Evolutionary conservation across 176 grass and related monocot genomes (phyloP), one percentile per base, ranked within the genome.

Genomic region (Puya raimondii): DNA sequence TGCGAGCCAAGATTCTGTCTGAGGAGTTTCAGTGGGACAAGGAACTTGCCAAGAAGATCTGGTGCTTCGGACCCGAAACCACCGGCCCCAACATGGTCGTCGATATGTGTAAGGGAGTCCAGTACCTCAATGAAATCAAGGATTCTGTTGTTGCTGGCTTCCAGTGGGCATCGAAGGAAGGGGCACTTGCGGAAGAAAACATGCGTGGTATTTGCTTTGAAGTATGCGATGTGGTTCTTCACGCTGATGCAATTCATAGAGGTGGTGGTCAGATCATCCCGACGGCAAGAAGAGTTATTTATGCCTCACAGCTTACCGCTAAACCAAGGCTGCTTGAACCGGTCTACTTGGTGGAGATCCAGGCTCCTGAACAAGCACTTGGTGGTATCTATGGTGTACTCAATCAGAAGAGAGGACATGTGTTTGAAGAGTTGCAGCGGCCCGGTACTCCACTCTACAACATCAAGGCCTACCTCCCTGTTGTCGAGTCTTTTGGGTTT

Each of bases 351-450:
- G 70, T 74, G 10, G 78, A 81, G 51, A 81, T 81, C 50, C 78
- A 81, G 64, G 70, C 78, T 12, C 78, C 78, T 9, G 78, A 81
- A 51, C 70, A 73, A 15, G 71, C 78, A 50, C 49, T 81, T 12
- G 78, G 78, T 27, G 78, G 78, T 21, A 81, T 81, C 6, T 81
- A 81, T 18, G 70, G 78, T 50, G 70, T 74, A 2, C 72, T 81
- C 9, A 81, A 81, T 57, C 71, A 81, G 53, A 81, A 74, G 71
- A 66, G 78, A 74, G 78, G 78, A 25, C 78, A 81, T 50, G 88
- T 87, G 13, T 81, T 91, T 18, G 85, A 91, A 77, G 88, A 87
- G 76, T 72, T 85, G 50, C 88, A 84, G 77, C 87, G 88, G 78
- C 84, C 71, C 12, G 77, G 77, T 53, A 80, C 77, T 66, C 77